Percentiles rank a stretch among this genome's conserved stretches.
Evolutionary conservation across 2,329 filamentous ascomycete species (phyloP).

Genomic region (Didymella pinodella): DNA sequence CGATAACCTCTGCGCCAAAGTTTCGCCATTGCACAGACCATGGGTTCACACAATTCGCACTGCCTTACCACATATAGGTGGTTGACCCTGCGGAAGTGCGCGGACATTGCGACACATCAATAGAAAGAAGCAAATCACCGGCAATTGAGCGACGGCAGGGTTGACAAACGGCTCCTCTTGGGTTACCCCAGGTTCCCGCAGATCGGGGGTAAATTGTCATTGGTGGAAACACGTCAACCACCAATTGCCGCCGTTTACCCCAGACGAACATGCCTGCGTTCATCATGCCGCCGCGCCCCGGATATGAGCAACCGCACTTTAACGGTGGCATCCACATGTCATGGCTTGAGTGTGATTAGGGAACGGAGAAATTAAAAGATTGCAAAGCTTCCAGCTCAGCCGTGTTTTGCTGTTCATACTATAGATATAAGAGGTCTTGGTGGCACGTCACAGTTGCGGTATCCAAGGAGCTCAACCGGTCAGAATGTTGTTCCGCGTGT

Average conservation of each 20-base stretch:
- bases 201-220: slow-evolving; percentile 9
- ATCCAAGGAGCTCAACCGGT: no score
- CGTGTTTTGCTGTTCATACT: neutral
- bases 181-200: slow-evolving; percentile 11
- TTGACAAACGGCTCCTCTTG: neutral
- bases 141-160: slow-evolving; percentile 3
- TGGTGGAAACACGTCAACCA: slow-evolving; percentile 12
- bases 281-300: neutral
- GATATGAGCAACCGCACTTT: neutral
- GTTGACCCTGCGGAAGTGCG: neutral
- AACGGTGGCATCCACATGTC: neutral
- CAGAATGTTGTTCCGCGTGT: slow-evolving; percentile 7
- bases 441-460: neutral
- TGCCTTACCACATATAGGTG: neutral
- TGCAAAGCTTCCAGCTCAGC: neutral
- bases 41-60: neutral
- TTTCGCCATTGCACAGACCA: no score
- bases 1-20: neutral
- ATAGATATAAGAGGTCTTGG: neutral
- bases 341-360: neutral
- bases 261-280: neutral
- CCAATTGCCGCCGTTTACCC: neutral
- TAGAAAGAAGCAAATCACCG: neutral
- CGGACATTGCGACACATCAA: no score
- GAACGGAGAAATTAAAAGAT: slow-evolving; percentile 15